Evolutionary conservation across 805 yeast genomes (phyloP).

Genomic region (Schizosaccharomyces japonicus): DNA sequence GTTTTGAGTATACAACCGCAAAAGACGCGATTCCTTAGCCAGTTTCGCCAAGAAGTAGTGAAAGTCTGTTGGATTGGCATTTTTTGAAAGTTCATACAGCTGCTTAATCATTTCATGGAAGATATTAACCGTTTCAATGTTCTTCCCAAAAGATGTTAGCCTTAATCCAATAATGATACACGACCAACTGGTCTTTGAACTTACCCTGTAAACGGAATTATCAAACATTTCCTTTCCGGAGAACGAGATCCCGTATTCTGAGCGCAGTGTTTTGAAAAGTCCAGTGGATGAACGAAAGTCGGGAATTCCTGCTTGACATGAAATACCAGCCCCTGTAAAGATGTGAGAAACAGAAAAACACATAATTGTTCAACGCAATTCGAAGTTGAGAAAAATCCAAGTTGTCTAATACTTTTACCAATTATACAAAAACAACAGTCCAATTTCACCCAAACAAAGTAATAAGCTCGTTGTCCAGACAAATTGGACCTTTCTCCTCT

Average conservation of each 20-base stretch:
- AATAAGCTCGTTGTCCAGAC: too few species aligned
- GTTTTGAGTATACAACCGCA: slow-evolving; percentile 83
- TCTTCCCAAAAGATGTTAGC: too few species aligned
- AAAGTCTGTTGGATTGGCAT: slow-evolving; percentile 49
- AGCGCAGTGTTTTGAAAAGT: not conserved
- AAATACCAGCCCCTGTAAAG: slow-evolving; percentile 65
- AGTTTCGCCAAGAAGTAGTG: not conserved
- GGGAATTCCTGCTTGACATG: slow-evolving; percentile 92
- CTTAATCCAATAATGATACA: too few species aligned
- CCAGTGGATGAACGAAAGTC: slow-evolving; percentile 6
- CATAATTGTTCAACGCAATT: too few species aligned
- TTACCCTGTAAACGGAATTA: slow-evolving; percentile 54
- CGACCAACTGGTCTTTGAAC: too few species aligned
- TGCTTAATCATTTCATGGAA: slow-evolving; percentile 79
- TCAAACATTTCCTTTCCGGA: slow-evolving; percentile 48
- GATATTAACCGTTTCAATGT: slow-evolving; percentile 36
- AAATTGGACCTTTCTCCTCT: too few species aligned
- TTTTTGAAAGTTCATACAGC: slow-evolving; percentile 35
- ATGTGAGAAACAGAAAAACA: too few species aligned
- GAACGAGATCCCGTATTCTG: slow-evolving; percentile 1
- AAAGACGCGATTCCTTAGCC: slow-evolving; percentile 25
- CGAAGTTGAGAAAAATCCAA: too few species aligned
- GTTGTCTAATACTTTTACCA: too few species aligned
- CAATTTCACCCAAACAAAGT: too few species aligned
- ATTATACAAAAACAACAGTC: too few species aligned